These are phyloP conservation scores for Aspergillus neoniger DNA, from an alignment of 2,329 filamentous ascomycete genomes.

Conservation along the genomic window DNA sequence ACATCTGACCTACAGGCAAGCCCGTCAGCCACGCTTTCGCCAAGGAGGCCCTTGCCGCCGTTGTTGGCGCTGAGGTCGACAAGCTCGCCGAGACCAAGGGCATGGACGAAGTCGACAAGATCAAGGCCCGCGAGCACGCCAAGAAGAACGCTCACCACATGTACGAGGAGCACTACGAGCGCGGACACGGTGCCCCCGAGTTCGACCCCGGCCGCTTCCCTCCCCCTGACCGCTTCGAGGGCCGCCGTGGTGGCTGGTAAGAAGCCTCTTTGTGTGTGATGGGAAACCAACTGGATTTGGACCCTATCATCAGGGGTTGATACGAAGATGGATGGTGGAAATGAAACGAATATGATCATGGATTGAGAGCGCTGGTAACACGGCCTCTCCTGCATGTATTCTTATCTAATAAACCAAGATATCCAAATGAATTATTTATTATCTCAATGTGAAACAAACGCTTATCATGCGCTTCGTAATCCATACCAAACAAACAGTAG, in stretches of 20 bases:
- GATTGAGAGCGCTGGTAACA: background rate
- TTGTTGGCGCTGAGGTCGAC: constrained; percentile 75
- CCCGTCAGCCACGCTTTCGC: constrained; percentile 71
- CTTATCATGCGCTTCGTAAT: background rate
- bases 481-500: background rate
- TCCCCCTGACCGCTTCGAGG: constrained; percentile 3
- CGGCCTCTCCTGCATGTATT: background rate
- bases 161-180: constrained; percentile 65
- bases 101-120: constrained; percentile 59
- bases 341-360: constrained; percentile 7
- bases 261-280: background rate
- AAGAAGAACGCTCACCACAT: constrained; percentile 57
- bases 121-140: constrained; percentile 55
- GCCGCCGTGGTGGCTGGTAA: constrained; percentile 4
- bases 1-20: constrained; percentile 56
- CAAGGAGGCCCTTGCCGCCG: constrained; percentile 73
- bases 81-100: constrained; percentile 72
- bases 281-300: constrained; percentile 2
- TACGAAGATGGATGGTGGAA: constrained; percentile 6
- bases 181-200: constrained; percentile 46
- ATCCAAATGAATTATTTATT: background rate
- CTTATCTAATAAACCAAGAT: background rate
- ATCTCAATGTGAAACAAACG: too few species aligned
- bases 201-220: constrained; percentile 51
- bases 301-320: background rate